phyloP scores from a whole-genome alignment of 2,329 filamentous ascomycete species.

The Dothistroma pini region DNA sequence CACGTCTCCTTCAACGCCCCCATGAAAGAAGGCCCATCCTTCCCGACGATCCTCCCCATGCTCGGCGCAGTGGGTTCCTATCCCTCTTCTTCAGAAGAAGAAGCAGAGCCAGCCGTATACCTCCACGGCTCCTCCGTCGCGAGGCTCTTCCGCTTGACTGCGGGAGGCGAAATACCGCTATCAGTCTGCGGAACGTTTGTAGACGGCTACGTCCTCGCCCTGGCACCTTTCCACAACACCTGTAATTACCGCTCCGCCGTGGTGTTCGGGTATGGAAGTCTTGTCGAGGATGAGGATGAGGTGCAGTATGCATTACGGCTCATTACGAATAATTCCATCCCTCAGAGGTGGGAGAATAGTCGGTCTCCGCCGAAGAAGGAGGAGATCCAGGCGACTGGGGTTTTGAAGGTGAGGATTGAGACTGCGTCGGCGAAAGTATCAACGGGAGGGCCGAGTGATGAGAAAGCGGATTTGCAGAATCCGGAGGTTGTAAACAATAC shows the following conservation, averaged over 20 bases:
- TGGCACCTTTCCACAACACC: slow-evolving; percentile 76
- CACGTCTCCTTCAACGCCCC: slow-evolving; percentile 73
- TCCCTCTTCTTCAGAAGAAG: slow-evolving; percentile 47
- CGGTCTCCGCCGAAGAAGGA: slow-evolving; percentile 67
- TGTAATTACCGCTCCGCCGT: slow-evolving; percentile 80
- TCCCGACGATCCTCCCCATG: slow-evolving; percentile 78
- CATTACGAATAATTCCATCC: slow-evolving; percentile 71
- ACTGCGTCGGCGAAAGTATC: slow-evolving; percentile 74
- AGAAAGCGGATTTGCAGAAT: slow-evolving; percentile 52
- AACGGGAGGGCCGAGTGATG: slow-evolving; percentile 60
- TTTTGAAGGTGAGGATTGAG: slow-evolving; percentile 65
- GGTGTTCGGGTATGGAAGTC: slow-evolving; percentile 67
- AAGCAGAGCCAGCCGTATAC: slow-evolving; percentile 64
- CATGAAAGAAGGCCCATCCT: slow-evolving; percentile 52
- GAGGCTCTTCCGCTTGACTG: slow-evolving; percentile 67
- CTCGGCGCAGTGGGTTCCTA: slow-evolving; percentile 79
- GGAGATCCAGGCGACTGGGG: slow-evolving; percentile 71
- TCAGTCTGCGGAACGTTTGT: slow-evolving; percentile 69
- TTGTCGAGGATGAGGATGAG: slow-evolving; percentile 70
- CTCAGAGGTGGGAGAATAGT: slow-evolving; percentile 64
- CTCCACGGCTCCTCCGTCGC: slow-evolving; percentile 81
- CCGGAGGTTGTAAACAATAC: slow-evolving; percentile 48
- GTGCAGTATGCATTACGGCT: slow-evolving; percentile 73
- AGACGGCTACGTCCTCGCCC: slow-evolving; percentile 73
- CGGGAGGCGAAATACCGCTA: slow-evolving; percentile 55